Base-by-base conservation (phyloP, 371 early-diverging fungal species). In the Dinochytrium kinnereticum region DNA sequence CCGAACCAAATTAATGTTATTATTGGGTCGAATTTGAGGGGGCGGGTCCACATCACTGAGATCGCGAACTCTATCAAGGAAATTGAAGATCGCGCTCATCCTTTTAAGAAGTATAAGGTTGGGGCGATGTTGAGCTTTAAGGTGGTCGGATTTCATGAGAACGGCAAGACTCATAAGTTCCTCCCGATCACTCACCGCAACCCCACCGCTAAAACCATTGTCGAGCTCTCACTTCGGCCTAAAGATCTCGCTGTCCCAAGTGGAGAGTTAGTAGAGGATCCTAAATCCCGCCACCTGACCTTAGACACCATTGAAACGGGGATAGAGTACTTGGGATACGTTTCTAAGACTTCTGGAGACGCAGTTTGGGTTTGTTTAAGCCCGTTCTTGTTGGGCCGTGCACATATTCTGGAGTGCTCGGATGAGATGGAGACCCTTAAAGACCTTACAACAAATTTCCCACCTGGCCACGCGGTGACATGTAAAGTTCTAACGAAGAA, bases 11-110 rank as follows among this genome's bases (percentile, higher is more conserved):
- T 92, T 59, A 90, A 89, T 34, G 73, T 94, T 31, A 75, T 71
- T 13, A 79, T 95, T 26, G 92, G 89, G 13, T 81, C 84, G 39
- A 90, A 91, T 68, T 71, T 90, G 21, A 83, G 86, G 64, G 95
- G 92, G 24, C 87, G 90, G 55, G 70, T 93, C 36, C 91, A 91
- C 73, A 75, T 88, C 50, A 86, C 90, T 10, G 90, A 94, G 81
- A 73, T 90, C 1, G 79, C 79, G 51, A 88, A 2, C 61, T 65
- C 71, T 24, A 70, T 83, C 34, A 80, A 79, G 1, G 80, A 84
- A 5, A 77, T 89, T 68, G 71, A 66, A 26, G 77, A 85, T 72
- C 70, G 64, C 26, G 80, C 80, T 39, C 81, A 83, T 36, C 88
- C 90, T 33, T 85, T 84, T 76, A 77, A 78, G 39, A 10, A 61